These are phyloP conservation scores for Phytophthora podocarpi DNA, from an alignment of 352 stramenopile species.

Conservation along the genomic window DNA sequence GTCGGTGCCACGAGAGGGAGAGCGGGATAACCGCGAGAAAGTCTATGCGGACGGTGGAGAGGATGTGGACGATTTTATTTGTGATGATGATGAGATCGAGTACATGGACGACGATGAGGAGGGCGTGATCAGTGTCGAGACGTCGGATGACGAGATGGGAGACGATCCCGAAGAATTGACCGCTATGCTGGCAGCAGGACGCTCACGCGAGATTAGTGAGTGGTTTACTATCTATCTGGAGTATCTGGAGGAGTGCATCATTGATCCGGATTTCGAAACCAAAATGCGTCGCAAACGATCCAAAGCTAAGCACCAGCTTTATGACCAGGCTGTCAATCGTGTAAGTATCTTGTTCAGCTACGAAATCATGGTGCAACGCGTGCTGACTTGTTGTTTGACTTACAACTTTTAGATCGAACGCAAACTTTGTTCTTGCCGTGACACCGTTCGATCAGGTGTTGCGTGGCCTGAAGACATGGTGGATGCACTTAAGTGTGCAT, in stretches of 20 bases:
- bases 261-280: constrained; percentile 63
- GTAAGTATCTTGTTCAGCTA: constrained; percentile 40
- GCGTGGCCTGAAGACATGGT: constrained; percentile 77
- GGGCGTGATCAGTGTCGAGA: constrained; percentile 63
- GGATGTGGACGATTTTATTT: constrained; percentile 84
- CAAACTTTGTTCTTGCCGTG: constrained; percentile 68
- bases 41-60: constrained; percentile 60
- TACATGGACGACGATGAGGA: constrained; percentile 89
- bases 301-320: constrained; percentile 54
- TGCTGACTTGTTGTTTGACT: not conserved
- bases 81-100: constrained; percentile 78
- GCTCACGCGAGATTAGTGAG: constrained; percentile 67
- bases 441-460: constrained; percentile 68
- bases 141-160: constrained; percentile 52
- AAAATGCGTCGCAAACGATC: constrained; percentile 50
- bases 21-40: constrained; percentile 37
- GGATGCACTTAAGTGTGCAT: constrained; percentile 49
- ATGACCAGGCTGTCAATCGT: constrained; percentile 55
- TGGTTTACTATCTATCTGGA: constrained; percentile 88
- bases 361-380: not conserved
- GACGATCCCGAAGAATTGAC: constrained; percentile 47
- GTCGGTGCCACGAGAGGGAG: constrained; percentile 22
- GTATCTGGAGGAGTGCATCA: constrained; percentile 79
- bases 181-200: constrained; percentile 39
- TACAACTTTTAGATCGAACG: constrained; percentile 64